Evolutionary conservation across 768 basidiomycete genomes (phyloP).

Genomic region (Cystofilobasidium capitatum): DNA sequence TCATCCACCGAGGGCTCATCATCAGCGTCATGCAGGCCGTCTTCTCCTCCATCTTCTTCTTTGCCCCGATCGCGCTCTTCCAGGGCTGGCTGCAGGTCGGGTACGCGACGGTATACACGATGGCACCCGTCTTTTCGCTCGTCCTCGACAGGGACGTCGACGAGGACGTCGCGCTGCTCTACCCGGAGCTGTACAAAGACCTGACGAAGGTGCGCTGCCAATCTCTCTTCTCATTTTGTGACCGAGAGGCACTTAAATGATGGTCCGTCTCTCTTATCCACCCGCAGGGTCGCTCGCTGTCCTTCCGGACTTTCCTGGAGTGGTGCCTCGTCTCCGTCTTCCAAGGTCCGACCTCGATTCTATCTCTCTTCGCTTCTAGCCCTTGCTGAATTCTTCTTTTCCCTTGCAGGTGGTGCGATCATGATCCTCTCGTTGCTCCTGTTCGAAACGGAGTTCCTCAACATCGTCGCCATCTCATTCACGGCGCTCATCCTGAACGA

Average conservation of each 20-base stretch:
- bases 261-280: background rate
- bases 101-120: slow-evolving; percentile 91
- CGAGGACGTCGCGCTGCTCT: slow-evolving; percentile 85
- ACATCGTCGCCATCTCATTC: slow-evolving; percentile 97
- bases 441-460: slow-evolving; percentile 94
- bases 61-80: slow-evolving; percentile 92
- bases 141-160: slow-evolving; percentile 92
- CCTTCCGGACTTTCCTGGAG: slow-evolving; percentile 95
- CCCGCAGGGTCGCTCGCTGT: slow-evolving; percentile 74
- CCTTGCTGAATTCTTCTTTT: background rate
- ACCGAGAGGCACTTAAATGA: background rate
- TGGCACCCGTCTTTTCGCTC: slow-evolving; percentile 96
- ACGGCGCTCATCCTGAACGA: slow-evolving; percentile 92
- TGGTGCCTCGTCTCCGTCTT: slow-evolving; percentile 98
- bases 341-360: slow-evolving; percentile 54
- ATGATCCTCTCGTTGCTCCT: slow-evolving; percentile 85
- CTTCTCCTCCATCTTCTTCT: slow-evolving; percentile 84
- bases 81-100: slow-evolving; percentile 98
- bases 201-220: slow-evolving; percentile 65
- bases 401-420: slow-evolving; percentile 70
- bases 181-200: slow-evolving; percentile 97
- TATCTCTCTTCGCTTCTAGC: background rate
- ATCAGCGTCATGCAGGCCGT: slow-evolving; percentile 80
- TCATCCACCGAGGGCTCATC: slow-evolving; percentile 73
- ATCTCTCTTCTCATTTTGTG: background rate